Percentiles rank a stretch among this genome's conserved stretches.
Conservation (phyloP, 1,284 basidiomycete species). For the Macrocystidia cucumis region DNA sequence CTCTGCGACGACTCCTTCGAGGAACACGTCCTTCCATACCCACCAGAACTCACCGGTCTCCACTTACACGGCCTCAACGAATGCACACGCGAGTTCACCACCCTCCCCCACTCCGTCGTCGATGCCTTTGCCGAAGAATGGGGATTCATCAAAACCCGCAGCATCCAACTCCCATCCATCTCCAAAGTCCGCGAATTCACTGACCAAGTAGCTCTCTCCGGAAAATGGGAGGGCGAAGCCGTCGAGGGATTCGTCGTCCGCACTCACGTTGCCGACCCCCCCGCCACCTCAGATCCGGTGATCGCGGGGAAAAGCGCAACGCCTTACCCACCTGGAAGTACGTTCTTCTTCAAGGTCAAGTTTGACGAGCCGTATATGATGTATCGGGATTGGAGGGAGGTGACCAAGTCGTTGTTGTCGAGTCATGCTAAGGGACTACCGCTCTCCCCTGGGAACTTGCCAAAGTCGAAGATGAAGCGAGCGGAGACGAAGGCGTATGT, state of each 20-base stretch:
- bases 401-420: conserved; percentile 74
- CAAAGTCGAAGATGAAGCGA: conserved; percentile 56
- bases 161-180: conserved; percentile 53
- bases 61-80: conserved; percentile 92
- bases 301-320: conserved; percentile 14
- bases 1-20: conserved; percentile 98
- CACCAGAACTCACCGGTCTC: conserved; percentile 79
- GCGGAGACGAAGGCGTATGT: conserved; percentile 63
- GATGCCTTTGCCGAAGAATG: conserved; percentile 82
- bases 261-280: conserved; percentile 49
- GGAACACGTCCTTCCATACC: conserved; percentile 90
- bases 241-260: conserved; percentile 98
- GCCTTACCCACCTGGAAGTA: conserved; percentile 73
- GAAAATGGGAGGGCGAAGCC: conserved; percentile 78
- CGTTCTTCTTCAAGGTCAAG: conserved; percentile 99
- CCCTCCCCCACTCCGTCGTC: conserved; percentile 63
- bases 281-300: conserved; percentile 17
- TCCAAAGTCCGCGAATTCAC: conserved; percentile 72
- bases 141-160: conserved; percentile 86
- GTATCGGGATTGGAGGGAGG: conserved; percentile 96
- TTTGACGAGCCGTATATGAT: conserved; percentile 99
- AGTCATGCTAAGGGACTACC: conserved; percentile 20
- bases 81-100: conserved; percentile 67
- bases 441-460: conserved; percentile 30
- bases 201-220: conserved; percentile 56